Evolutionary conservation across 129 eudicot genomes (phyloP).

Genomic region (Saposhnikovia divaricata): DNA sequence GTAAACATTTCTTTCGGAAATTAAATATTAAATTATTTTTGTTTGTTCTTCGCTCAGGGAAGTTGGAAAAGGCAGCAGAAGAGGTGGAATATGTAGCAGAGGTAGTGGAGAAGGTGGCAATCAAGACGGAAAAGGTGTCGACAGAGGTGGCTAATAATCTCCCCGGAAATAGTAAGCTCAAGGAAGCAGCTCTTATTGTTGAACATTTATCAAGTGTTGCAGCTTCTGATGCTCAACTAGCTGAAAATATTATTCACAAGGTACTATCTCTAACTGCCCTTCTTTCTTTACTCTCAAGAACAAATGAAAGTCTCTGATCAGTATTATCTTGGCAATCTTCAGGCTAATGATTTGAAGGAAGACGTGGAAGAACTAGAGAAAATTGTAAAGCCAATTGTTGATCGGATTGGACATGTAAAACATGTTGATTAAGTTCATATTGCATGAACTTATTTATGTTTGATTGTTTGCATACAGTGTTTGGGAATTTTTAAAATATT

Average conservation of each 20-base stretch:
- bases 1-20: background rate
- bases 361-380: constrained; percentile 20
- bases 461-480: too few species aligned
- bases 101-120: constrained; percentile 30
- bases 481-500: too few species aligned
- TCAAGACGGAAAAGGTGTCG: constrained; percentile 26
- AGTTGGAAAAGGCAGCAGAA: constrained; percentile 20
- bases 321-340: background rate
- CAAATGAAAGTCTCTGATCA: background rate
- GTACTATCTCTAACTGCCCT: background rate
- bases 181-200: constrained; percentile 18
- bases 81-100: constrained; percentile 23
- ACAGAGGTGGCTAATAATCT: constrained; percentile 24
- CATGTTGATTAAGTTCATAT: background rate
- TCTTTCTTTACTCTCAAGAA: background rate
- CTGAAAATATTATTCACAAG: constrained; percentile 23
- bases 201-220: constrained; percentile 22
- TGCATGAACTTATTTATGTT: too few species aligned
- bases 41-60: background rate
- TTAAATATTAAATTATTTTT: background rate
- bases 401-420: background rate
- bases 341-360: constrained; percentile 18
- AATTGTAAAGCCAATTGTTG: constrained; percentile 15
- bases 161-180: constrained; percentile 19
- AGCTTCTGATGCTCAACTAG: constrained; percentile 22